These are phyloP conservation scores for Coccomyxa sp. DNA, from an alignment of 139 green algal genomes.

Conservation along the genomic window DNA sequence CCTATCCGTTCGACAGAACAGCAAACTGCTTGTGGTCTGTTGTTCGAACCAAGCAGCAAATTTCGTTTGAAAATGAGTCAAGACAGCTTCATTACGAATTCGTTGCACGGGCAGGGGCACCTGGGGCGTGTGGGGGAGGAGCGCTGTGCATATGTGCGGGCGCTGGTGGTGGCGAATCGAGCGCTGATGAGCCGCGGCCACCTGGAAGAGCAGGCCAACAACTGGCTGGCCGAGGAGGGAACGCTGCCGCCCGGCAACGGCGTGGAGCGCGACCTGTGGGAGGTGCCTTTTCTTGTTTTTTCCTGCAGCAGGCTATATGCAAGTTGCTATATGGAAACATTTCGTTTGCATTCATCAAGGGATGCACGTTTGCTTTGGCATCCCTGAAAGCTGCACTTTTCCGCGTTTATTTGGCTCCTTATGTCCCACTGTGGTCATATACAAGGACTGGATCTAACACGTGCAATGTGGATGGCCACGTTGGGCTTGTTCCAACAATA, in stretches of 20 bases:
- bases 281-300: slow-evolving; percentile 18
- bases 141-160: slow-evolving; percentile 46
- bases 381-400: neutral
- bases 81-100: no score
- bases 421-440: no score
- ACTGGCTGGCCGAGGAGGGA: slow-evolving; percentile 63
- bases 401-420: no score
- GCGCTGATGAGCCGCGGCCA: slow-evolving; percentile 62
- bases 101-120: slow-evolving; percentile 32
- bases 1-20: no score
- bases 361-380: neutral
- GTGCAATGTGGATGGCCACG: no score
- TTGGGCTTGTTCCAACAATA: no score
- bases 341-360: neutral
- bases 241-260: slow-evolving; percentile 73
- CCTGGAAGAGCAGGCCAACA: slow-evolving; percentile 59
- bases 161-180: slow-evolving; percentile 76
- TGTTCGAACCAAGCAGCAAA: no score
- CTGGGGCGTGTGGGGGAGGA: slow-evolving; percentile 44
- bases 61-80: no score
- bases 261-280: slow-evolving; percentile 52
- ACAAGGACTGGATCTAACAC: no score
- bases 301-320: neutral
- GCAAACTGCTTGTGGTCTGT: no score
- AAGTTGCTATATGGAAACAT: neutral